Conservation (phyloP, 2,329 filamentous ascomycete genomes). For the Penicillium vulpinum region DNA sequence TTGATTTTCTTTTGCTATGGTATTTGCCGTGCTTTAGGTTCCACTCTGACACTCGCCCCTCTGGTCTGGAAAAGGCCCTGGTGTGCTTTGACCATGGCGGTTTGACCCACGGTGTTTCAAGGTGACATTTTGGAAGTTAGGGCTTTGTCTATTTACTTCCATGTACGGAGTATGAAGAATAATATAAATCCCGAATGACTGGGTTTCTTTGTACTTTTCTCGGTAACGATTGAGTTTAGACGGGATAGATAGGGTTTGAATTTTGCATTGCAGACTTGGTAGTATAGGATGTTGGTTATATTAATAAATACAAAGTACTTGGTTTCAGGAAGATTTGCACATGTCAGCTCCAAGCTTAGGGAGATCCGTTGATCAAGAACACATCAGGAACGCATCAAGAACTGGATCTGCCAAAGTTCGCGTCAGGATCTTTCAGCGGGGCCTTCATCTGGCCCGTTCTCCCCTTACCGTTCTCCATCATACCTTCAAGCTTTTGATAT, state of each 20-base stretch:
- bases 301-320: neutral
- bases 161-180: neutral
- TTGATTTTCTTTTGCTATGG: too few relatives aligned
- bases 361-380: too few relatives aligned
- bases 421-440: neutral
- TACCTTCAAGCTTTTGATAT: too few relatives aligned
- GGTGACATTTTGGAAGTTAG: too few relatives aligned
- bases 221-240: conserved; percentile 5
- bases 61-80: neutral
- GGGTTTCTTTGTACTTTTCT: conserved; percentile 1
- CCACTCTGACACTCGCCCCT: neutral
- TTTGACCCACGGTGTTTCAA: neutral
- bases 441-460: neutral
- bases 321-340: neutral
- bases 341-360: neutral
- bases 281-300: too few relatives aligned
- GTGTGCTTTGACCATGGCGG: neutral
- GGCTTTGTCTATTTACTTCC: neutral
- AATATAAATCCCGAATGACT: neutral
- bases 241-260: conserved; percentile 6
- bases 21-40: conserved; percentile 3
- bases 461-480: too few relatives aligned
- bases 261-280: too few relatives aligned
- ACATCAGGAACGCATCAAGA: neutral
- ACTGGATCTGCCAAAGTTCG: neutral